Base-by-base conservation (phyloP, 495 filamentous ascomycete genomes). In the Daldinia grandis region DNA sequence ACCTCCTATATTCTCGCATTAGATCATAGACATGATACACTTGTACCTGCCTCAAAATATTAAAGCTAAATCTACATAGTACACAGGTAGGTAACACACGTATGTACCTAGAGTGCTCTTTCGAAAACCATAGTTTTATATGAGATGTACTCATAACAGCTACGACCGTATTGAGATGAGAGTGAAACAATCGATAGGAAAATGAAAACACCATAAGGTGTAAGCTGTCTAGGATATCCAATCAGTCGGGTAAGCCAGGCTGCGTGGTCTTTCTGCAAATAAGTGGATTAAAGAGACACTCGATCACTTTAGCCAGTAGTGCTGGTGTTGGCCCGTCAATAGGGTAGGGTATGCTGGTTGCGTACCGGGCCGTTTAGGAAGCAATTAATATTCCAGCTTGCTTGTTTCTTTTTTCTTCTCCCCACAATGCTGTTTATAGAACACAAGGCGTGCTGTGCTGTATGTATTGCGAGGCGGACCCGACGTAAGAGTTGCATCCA, bases 321-420 rank as follows among this genome's bases (percentile, higher is more conserved):
- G 21, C 49, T 61, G 3, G 35, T 64, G 30, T 31, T 61, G 6
- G 42, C 60, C 24, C 54, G 27, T 51, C 24, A 33, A 64, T 50
- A n/a, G n/a, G n/a, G n/a, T n/a, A n/a, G n/a, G n/a, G n/a, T n/a
- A 56, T 61, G 25, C 56, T 58, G 31, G 60, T 49, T 30, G 40
- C 54, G 64, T 66, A 66, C 70, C 70, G 70, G 70, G 70, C 70
- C 70, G 65, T 73, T 73, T 66, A 50, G 30, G 21, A 60, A 57
- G 56, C 56, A 72, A 64, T 72, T 62, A 68, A 68, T 68, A 64
- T 58, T 66, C 17, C 25, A 12, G 7, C 51, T 61, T 25, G 24
- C 38, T 58, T 37, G 9, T 12, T 59, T 44, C n/a, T 42, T 57
- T 33, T 40, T 51, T 28, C 25, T 50, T 49, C 55, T 49, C 40